A percentile compares a stretch with the other conserved stretches of the same genome.
phyloP scores from a whole-genome alignment of 2,329 filamentous ascomycete species.

The Nigrospora oryzae region DNA sequence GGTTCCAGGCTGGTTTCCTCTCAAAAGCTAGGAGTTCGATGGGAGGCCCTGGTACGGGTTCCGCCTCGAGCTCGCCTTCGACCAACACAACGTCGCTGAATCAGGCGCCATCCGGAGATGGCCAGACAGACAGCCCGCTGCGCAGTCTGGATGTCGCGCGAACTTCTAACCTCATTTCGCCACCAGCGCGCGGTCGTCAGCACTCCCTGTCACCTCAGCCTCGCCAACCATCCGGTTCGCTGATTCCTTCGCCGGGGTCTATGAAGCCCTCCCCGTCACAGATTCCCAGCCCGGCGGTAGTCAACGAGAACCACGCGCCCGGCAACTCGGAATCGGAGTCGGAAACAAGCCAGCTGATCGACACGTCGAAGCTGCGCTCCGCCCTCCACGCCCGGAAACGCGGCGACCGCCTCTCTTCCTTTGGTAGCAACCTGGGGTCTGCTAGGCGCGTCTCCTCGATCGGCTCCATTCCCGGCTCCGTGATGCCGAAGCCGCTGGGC shows the following conservation, averaged over 20 bases:
- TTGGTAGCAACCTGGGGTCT: slow-evolving; percentile 22
- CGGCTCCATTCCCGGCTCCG: slow-evolving; percentile 24
- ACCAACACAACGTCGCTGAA: slow-evolving; percentile 49
- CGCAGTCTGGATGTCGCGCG: slow-evolving; percentile 41
- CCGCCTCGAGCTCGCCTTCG: slow-evolving; percentile 57
- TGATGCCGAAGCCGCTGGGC: slow-evolving; percentile 19
- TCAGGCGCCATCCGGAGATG: slow-evolving; percentile 48
- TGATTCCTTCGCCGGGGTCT: too few relatives aligned
- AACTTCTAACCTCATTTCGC: slow-evolving; percentile 40
- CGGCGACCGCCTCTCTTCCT: slow-evolving; percentile 29
- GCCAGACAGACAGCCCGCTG: slow-evolving; percentile 31
- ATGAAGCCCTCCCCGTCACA: not conserved
- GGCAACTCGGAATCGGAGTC: slow-evolving; percentile 36
- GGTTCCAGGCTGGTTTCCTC: slow-evolving; percentile 86
- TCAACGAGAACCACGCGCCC: slow-evolving; percentile 45
- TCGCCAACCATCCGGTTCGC: not conserved
- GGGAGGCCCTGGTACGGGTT: slow-evolving; percentile 41
- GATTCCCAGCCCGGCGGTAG: slow-evolving; percentile 14
- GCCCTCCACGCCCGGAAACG: slow-evolving; percentile 46
- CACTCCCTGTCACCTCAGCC: slow-evolving; percentile 16
- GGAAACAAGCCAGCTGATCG: slow-evolving; percentile 37
- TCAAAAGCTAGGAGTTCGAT: slow-evolving; percentile 42
- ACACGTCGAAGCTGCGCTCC: slow-evolving; percentile 45
- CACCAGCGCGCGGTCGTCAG: slow-evolving; percentile 22
- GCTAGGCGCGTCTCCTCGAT: slow-evolving; percentile 37